A percentile compares a stretch with the other conserved stretches of the same genome.
Evolutionary conservation across 441 rosid genomes (phyloP).

Genomic region (Syzygium malaccense): DNA sequence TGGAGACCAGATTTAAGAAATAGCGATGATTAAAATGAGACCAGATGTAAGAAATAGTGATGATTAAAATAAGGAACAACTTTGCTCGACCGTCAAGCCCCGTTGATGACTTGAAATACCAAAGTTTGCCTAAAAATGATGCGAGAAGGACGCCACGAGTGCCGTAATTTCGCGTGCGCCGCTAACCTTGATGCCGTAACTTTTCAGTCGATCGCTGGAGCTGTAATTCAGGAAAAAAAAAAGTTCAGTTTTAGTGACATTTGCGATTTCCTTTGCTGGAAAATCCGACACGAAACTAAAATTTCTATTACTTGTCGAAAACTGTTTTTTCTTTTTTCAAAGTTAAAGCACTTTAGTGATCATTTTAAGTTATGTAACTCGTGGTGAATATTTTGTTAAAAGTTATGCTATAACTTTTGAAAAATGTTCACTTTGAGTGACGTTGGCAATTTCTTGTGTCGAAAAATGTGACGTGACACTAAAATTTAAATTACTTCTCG

Average conservation of each 20-base stretch:
- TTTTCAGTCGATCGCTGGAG: neutral
- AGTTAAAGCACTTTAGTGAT: too few species aligned
- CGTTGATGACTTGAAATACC: neutral
- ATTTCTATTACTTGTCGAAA: too few species aligned
- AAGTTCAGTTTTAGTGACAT: neutral
- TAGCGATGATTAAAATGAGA: neutral
- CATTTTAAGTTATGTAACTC: neutral
- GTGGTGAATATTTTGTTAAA: too few species aligned
- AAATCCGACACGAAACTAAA: neutral
- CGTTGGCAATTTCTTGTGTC: neutral
- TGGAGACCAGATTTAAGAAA: neutral
- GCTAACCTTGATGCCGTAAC: accelerated
- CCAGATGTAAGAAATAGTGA: neutral
- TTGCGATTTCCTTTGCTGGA: neutral
- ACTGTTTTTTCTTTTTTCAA: too few species aligned
- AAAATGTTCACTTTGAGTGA: neutral
- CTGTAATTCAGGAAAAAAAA: neutral
- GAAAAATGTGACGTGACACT: neutral
- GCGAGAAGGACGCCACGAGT: neutral
- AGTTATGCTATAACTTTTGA: too few species aligned
- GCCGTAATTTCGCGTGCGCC: neutral
- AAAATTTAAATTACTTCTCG: too few species aligned
- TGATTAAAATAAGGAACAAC: neutral
- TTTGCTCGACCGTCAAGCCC: neutral
- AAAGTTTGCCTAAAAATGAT: neutral